These are phyloP conservation scores for Boletus vermiculosoides DNA, from an alignment of 768 basidiomycete genomes.

Conservation along the genomic window DNA sequence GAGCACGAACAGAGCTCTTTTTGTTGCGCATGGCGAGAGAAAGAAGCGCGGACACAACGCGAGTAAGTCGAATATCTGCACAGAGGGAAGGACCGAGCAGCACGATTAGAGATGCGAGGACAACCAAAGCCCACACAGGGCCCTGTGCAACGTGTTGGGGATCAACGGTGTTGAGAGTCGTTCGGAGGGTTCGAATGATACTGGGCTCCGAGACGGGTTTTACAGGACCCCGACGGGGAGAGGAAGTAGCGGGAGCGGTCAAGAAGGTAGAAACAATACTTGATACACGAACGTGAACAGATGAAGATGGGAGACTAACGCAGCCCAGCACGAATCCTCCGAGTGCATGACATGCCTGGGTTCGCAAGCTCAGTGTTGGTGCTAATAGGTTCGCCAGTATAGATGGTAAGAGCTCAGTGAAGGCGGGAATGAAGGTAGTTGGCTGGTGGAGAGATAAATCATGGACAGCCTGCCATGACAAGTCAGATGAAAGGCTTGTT, in stretches of 20 bases:
- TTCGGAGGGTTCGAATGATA: constrained; percentile 66
- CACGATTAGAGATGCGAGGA: constrained; percentile 62
- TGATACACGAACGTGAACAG: constrained; percentile 54
- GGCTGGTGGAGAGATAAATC: constrained; percentile 67
- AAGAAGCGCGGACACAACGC: constrained; percentile 50
- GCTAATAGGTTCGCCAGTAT: constrained; percentile 64
- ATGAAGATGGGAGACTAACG: constrained; percentile 45
- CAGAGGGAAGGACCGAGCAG: constrained; percentile 59
- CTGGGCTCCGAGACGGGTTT: constrained; percentile 42
- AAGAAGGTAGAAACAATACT: constrained; percentile 48
- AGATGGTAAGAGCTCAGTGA: constrained; percentile 57
- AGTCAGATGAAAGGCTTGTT: constrained; percentile 11
- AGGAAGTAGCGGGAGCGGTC: constrained; percentile 37
- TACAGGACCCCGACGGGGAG: constrained; percentile 38
- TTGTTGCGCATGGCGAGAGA: constrained; percentile 57
- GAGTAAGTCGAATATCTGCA: constrained; percentile 42
- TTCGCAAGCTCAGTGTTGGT: constrained; percentile 60
- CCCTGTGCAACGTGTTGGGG: constrained; percentile 67
- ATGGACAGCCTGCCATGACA: constrained; percentile 60
- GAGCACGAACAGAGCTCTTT: constrained; percentile 60
- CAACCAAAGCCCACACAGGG: constrained; percentile 73
- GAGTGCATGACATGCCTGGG: constrained; percentile 74
- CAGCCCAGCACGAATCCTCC: constrained; percentile 63
- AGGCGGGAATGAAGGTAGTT: constrained; percentile 64
- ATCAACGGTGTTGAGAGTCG: constrained; percentile 54